Conservation (phyloP, 495 filamentous ascomycete species). For the Rhypophila decipiens region DNA sequence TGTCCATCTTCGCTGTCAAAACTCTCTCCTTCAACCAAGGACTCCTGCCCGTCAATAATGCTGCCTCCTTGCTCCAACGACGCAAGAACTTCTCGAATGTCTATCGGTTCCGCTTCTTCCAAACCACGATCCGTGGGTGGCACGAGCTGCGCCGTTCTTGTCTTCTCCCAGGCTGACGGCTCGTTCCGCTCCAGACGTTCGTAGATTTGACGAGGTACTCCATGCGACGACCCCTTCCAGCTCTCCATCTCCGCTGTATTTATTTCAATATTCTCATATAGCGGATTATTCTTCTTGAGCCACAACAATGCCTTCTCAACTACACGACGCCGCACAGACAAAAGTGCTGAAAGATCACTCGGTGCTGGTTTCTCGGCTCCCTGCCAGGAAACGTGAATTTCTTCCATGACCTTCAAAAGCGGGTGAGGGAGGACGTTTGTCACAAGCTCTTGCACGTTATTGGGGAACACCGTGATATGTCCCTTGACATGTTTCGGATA, state of each 20-base stretch:
- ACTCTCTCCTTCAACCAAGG: not conserved
- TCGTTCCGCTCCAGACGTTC: not conserved
- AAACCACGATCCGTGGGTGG: not conserved
- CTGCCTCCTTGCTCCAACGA: not conserved
- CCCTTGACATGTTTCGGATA: slow-evolving; percentile 7
- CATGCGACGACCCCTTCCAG: not conserved
- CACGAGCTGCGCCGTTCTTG: not conserved
- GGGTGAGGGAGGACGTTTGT: slow-evolving; percentile 4
- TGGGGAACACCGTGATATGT: slow-evolving; percentile 5
- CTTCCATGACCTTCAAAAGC: slow-evolving; percentile 6
- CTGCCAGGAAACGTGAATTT: slow-evolving; percentile 5
- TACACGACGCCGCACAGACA: slow-evolving; percentile 1
- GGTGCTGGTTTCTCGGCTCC: slow-evolving; percentile 4
- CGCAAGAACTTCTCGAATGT: not conserved
- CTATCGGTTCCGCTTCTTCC: not conserved
- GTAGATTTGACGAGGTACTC: not conserved
- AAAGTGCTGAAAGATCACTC: slow-evolving; percentile 2
- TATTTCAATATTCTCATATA: not conserved
- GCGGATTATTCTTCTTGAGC: slow-evolving; percentile 2
- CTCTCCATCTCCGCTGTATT: not conserved
- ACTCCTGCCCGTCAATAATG: not conserved
- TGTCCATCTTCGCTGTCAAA: not conserved
- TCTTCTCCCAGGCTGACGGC: not conserved
- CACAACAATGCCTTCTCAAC: not conserved
- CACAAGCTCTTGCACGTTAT: slow-evolving; percentile 4